Evolutionary conservation across 768 basidiomycete genomes (phyloP).

Genomic region (Naganishia randhawae): DNA sequence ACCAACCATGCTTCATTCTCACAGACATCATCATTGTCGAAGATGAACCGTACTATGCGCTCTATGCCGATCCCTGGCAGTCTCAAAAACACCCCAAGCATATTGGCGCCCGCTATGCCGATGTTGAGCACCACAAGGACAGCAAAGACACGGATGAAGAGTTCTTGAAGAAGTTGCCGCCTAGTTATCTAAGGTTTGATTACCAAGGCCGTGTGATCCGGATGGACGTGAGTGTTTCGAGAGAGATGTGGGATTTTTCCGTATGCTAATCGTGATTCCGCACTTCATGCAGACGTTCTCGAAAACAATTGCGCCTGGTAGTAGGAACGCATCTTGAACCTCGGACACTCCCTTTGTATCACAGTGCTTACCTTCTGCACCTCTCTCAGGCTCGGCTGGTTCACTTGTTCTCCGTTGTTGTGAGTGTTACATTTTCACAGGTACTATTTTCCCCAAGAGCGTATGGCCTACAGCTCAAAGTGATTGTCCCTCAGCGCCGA

Average conservation of each 20-base stretch:
- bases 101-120: conserved; percentile 14
- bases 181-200: conserved; percentile 61
- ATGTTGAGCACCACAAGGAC: conserved; percentile 22
- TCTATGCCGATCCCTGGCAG: conserved; percentile 62
- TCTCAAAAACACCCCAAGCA: conserved; percentile 48
- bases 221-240: conserved; percentile 55
- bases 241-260: background rate
- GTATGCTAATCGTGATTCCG: background rate
- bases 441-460: background rate
- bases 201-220: conserved; percentile 79
- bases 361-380: too few relatives aligned
- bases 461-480: too few relatives aligned
- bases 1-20: background rate
- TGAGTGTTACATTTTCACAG: conserved; percentile 5
- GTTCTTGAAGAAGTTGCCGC: conserved; percentile 60
- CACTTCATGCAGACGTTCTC: conserved; percentile 30
- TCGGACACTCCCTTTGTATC: too few relatives aligned
- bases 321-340: too few relatives aligned
- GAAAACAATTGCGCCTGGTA: conserved; percentile 73
- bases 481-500: conserved; percentile 54
- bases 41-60: conserved; percentile 78
- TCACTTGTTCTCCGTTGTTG: conserved; percentile 70
- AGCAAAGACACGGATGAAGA: conserved; percentile 52
- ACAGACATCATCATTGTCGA: conserved; percentile 73
- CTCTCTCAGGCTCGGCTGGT: conserved; percentile 74